Evolutionary conservation across 2,329 filamentous ascomycete genomes (phyloP), one percentile per base, ranked within the genome.

Genomic region (Macrophomina tecta): DNA sequence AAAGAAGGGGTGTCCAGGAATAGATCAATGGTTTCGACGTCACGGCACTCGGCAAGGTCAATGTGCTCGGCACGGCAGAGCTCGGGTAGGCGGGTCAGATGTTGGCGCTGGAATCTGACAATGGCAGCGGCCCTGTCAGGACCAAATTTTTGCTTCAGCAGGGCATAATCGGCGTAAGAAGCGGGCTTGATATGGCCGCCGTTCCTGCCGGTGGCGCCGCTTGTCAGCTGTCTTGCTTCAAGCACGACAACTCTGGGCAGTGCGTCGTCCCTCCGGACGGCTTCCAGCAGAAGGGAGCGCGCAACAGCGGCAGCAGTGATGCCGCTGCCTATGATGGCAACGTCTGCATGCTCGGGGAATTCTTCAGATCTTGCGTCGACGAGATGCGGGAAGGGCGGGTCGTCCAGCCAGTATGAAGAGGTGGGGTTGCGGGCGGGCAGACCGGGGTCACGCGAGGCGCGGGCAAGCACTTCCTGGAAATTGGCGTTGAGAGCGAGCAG

Each of bases 301-400:
- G 89, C 89, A 0, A 88, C 90, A 28, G 86, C 89, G 42, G 85
- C 84, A 45, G 89, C 89, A 72, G 90, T 90, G 36, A 89, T 86
- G 52, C 89, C 89, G 7, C 86, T 86, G 40, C 89, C 89, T 51
- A 90, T 78, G 66, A 91, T 89, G 67, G 90, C 77, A 71, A 80
- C 68, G 62, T 78, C 74, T 58, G 69, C 73, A 40, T 61, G 46
- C 9, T 45, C 2, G 1, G 76, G 77, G 0, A 79, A 66, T 4
- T 38, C 46, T 14, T 48, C 38, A 2, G 63, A 65, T n/a, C 40
- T 46, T 1, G 28, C 45, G 4, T 65, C 45, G 12, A 65, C 63
- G 9, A 65, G 63, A 3, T 65, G n/a, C 1, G 63, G 63, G 2
- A 69, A 55, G 7, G 72, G 56, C 0, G 76, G 74, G 18, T 75